Conservation (phyloP, 2,329 filamentous ascomycete genomes). For the Exophiala sp. region DNA sequence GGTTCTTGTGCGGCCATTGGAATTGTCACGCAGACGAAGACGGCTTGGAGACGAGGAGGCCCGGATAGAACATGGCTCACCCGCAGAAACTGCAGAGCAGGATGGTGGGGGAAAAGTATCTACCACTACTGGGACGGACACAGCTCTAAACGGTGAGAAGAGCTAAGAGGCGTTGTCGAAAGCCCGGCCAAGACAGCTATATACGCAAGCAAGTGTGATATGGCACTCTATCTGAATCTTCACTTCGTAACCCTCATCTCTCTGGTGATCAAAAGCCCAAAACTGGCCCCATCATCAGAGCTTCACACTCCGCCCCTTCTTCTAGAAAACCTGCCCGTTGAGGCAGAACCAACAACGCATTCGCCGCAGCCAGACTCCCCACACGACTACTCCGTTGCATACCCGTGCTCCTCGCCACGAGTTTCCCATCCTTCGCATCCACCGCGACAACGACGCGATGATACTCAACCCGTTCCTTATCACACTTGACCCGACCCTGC, state of each 20-base stretch:
- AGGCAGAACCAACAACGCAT: slow-evolving; percentile 70
- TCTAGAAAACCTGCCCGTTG: slow-evolving; percentile 59
- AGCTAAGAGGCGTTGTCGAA: no score
- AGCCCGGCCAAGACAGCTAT: no score
- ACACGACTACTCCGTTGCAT: slow-evolving; percentile 86
- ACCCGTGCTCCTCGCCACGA: slow-evolving; percentile 79
- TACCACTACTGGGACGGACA: no score
- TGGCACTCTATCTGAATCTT: no score
- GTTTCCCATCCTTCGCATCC: slow-evolving; percentile 54
- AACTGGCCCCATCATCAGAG: slow-evolving; percentile 68
- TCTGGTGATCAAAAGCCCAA: slow-evolving; percentile 25
- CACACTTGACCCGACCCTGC: slow-evolving; percentile 68
- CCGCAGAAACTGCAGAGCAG: background rate
- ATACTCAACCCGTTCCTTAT: slow-evolving; percentile 78
- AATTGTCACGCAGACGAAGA: background rate
- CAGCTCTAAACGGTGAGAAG: no score
- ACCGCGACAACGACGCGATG: slow-evolving; percentile 74
- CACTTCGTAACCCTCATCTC: background rate
- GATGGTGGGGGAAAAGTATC: no score
- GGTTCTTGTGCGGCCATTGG: slow-evolving; percentile 6
- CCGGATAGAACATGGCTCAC: background rate
- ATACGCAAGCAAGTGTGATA: no score
- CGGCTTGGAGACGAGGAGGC: background rate
- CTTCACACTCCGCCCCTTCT: slow-evolving; percentile 70
- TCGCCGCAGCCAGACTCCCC: slow-evolving; percentile 82